Evolutionary conservation across 2,329 filamentous ascomycete genomes (phyloP).

Genomic region (Paecilomyces formosus): DNA sequence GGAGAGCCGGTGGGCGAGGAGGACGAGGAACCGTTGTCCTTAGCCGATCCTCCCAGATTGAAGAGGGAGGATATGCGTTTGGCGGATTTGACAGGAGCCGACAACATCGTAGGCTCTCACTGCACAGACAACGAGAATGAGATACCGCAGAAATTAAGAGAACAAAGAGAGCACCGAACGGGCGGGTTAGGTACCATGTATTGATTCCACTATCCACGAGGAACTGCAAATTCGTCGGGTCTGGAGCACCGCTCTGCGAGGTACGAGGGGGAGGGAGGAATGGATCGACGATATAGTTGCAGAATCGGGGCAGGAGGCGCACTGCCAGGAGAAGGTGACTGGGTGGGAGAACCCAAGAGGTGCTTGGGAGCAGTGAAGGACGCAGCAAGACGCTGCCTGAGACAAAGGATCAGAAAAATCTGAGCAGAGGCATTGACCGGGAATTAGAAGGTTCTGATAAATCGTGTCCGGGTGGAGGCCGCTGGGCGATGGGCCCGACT

Average conservation of each 20-base stretch:
- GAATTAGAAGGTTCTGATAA: not conserved
- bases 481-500: not conserved
- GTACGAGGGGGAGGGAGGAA: conserved; percentile 8
- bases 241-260: not conserved
- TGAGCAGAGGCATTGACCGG: not conserved
- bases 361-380: not conserved
- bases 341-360: not conserved
- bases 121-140: conserved; percentile 2
- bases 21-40: conserved; percentile 21
- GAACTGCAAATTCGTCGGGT: not conserved
- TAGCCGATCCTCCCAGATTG: conserved; percentile 30
- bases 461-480: not conserved
- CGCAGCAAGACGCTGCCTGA: not conserved
- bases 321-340: not conserved
- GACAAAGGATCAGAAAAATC: not conserved
- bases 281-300: conserved; percentile 8
- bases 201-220: not conserved
- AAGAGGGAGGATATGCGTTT: conserved; percentile 41
- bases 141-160: not conserved
- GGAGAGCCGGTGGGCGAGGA: conserved; percentile 19
- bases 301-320: not conserved
- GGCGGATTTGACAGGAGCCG: conserved; percentile 35
- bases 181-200: not conserved
- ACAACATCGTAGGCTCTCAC: conserved; percentile 24
- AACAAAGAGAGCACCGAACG: not conserved